Evolutionary conservation across 495 filamentous ascomycete genomes (phyloP), one percentile per base, ranked within the genome.

Genomic region (Alectoria sarmentosa): DNA sequence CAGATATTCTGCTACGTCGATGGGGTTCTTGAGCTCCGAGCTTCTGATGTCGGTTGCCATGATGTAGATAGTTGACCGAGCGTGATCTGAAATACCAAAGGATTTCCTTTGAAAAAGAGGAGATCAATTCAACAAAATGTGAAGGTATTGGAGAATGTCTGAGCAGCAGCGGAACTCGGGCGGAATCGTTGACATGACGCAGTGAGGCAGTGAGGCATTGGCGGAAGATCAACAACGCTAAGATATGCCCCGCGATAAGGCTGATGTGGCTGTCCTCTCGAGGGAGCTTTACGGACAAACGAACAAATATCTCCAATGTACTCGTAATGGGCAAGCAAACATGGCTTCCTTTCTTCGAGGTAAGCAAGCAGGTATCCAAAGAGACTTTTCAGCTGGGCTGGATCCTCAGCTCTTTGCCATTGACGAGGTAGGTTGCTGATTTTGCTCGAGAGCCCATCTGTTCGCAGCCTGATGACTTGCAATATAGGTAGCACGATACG

Each of bases 361-460:
- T 44, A 96, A 94, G 81, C 94, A 98, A 79, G 85, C 91, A 61
- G 94, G 94, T 62, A 86, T 98, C 61, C 88, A 90, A 72, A 89
- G 84, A 73, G 94, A 98, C 76, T 82, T 98, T 42, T 96, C 93
- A 34, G 85, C 88, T 17, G 86, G 86, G 58, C 82, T 96, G 61
- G 77, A 82, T 44, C 82, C 90, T 34, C 87, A 87, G 54, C 72
- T 89, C 23, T 96, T 97, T 73, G 76, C 83, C 60, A 83, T 92
- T 28, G 94, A 96, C 72, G 90, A 96, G 72, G 86, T 89, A 78
- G 34, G 63, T 46, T 42, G 34, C 65, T 75, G 71, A 71, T 71
- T 63, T 32, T 58, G 41, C 37, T 56, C n/a, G 0, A 41, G 58
- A 23, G 23, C 15, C 15, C 10, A 8, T 21, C 4, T 19, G 13